Evolutionary conservation across 192 early-diverging fungal species (phyloP).

Genomic region (Coemansia sp.): DNA sequence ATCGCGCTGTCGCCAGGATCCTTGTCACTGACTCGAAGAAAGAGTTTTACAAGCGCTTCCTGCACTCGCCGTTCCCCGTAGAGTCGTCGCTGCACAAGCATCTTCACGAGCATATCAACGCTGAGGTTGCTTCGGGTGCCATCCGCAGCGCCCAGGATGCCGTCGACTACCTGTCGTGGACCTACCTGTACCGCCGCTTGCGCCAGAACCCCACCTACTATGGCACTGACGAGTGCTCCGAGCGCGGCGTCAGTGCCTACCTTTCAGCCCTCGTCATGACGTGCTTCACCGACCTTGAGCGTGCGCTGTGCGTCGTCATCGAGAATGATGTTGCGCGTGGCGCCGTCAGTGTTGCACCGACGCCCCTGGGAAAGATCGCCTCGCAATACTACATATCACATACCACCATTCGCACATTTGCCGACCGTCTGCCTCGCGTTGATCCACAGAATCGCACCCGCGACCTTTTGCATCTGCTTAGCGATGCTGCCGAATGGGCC

Average conservation of each 20-base stretch:
- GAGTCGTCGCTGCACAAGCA: conserved; percentile 75
- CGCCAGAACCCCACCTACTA: conserved; percentile 96
- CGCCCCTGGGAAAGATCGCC: conserved; percentile 78
- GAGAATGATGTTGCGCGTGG: conserved; percentile 38
- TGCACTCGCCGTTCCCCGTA: conserved; percentile 94
- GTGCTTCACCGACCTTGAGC: conserved; percentile 66
- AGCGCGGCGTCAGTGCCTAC: conserved; percentile 67
- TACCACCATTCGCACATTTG: conserved; percentile 72
- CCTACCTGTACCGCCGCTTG: conserved; percentile 91
- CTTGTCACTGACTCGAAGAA: conserved; percentile 96
- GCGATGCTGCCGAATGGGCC: conserved; percentile 82
- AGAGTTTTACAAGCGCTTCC: conserved; percentile 98
- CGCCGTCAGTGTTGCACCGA: conserved; percentile 58
- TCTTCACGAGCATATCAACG: conserved; percentile 89
- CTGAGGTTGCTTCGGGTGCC: conserved; percentile 87
- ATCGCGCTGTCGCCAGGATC: conserved; percentile 86
- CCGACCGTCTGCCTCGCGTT: conserved; percentile 56
- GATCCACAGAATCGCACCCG: conserved; percentile 52
- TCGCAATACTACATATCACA: conserved; percentile 92
- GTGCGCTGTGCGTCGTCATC: conserved; percentile 69
- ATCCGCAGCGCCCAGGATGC: conserved; percentile 92
- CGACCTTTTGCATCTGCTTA: conserved; percentile 73
- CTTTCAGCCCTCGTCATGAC: conserved; percentile 79
- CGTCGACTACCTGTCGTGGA: conserved; percentile 94
- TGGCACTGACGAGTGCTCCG: conserved; percentile 74